phyloP scores from a whole-genome alignment of 2,329 filamentous ascomycete genomes.

The Aspergillus ochraceus region DNA sequence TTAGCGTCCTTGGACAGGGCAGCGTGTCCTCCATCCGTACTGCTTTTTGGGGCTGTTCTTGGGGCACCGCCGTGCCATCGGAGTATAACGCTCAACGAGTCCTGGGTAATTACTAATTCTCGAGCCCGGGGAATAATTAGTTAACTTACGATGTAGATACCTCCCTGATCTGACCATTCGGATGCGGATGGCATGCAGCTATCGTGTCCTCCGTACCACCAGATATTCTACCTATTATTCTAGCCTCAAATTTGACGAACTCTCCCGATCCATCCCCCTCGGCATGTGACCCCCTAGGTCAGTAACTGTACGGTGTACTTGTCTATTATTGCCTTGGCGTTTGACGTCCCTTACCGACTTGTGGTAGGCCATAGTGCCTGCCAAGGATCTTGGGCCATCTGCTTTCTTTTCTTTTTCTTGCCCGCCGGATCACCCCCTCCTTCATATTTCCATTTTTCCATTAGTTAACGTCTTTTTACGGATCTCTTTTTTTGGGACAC shows the following conservation, averaged over 20 bases:
- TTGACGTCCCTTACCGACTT: background rate
- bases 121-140: too few relatives aligned
- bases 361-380: slow-evolving; percentile 1
- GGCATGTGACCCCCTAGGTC: background rate
- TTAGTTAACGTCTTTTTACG: background rate
- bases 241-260: background rate
- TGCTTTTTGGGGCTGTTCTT: too few relatives aligned
- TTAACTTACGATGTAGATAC: too few relatives aligned
- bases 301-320: background rate
- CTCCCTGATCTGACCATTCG: too few relatives aligned
- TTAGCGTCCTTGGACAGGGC: background rate
- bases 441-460: too few relatives aligned
- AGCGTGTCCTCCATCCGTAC: background rate
- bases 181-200: too few relatives aligned
- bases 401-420: slow-evolving; percentile 1
- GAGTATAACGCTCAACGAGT: too few relatives aligned
- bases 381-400: slow-evolving; percentile 2
- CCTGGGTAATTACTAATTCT: too few relatives aligned
- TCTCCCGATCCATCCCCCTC: background rate
- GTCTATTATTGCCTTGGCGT: slow-evolving; percentile 1
- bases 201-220: too few relatives aligned
- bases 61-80: too few relatives aligned
- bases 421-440: background rate
- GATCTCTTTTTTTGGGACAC: background rate
- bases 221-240: too few relatives aligned